phyloP scores from a whole-genome alignment of 495 filamentous ascomycete genomes.

The Hypoxylon subgilvum region DNA sequence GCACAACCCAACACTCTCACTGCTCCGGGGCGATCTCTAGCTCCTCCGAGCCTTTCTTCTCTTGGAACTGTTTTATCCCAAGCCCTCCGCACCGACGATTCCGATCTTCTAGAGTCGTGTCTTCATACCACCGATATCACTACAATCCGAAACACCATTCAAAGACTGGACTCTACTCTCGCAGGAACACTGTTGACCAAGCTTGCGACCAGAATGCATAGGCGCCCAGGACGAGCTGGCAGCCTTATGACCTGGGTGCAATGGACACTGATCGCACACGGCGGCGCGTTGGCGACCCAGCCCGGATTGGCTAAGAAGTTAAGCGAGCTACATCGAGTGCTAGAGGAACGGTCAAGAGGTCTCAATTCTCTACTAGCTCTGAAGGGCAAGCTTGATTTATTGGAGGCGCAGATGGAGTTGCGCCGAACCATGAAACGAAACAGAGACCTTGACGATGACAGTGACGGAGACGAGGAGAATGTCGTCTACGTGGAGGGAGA shows the following conservation, averaged over 20 bases:
- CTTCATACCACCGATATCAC: conserved; percentile 75
- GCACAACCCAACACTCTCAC: conserved; percentile 43
- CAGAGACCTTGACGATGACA: conserved; percentile 56
- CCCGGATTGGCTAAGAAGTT: conserved; percentile 78
- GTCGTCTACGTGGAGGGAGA: conserved; percentile 90
- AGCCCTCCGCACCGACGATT: conserved; percentile 89
- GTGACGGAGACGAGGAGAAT: conserved; percentile 71
- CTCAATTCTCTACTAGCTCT: conserved; percentile 83
- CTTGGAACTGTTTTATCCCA: conserved; percentile 89
- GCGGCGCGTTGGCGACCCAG: conserved; percentile 85
- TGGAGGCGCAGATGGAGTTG: conserved; percentile 83
- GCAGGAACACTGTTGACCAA: conserved; percentile 78
- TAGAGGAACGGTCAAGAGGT: conserved; percentile 82
- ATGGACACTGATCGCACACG: conserved; percentile 93
- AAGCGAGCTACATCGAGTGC: conserved; percentile 75
- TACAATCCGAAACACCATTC: conserved; percentile 84
- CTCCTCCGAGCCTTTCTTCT: conserved; percentile 74
- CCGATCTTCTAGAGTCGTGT: conserved; percentile 85
- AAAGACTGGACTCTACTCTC: conserved; percentile 83
- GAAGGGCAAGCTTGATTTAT: conserved; percentile 91
- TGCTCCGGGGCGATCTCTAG: conserved; percentile 49
- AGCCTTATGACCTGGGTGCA: conserved; percentile 95
- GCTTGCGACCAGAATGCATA: conserved; percentile 84
- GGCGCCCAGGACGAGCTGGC: conserved; percentile 84
- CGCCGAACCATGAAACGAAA: conserved; percentile 61